Percentiles rank a stretch among this genome's conserved stretches.
Evolutionary conservation across 192 early-diverging fungal species (phyloP).

Genomic region (Dissophora globulifera): DNA sequence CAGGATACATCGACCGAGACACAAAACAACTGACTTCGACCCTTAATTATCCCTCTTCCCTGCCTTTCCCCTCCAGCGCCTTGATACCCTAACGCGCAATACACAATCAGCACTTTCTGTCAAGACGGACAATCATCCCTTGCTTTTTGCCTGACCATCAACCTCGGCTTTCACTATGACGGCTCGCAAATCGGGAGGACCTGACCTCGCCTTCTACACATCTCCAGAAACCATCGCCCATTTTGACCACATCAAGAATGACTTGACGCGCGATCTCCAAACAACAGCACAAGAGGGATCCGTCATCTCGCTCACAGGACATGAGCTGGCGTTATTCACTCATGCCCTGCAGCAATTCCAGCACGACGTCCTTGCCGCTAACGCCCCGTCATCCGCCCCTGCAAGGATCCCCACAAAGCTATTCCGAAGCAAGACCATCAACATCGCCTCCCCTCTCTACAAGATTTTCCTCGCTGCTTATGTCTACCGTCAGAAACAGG

Average conservation of each 20-base stretch:
- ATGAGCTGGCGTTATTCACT: constrained; percentile 56
- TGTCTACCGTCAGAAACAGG: constrained; percentile 49
- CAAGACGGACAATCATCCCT: background rate
- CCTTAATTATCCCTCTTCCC: background rate
- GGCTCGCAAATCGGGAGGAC: constrained; percentile 39
- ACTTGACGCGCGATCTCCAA: constrained; percentile 52
- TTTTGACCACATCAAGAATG: constrained; percentile 52
- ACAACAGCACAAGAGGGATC: constrained; percentile 9
- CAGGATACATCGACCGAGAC: background rate
- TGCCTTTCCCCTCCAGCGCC: too few relatives aligned
- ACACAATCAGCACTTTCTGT: too few relatives aligned
- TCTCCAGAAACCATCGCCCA: constrained; percentile 48
- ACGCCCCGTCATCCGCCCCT: constrained; percentile 9
- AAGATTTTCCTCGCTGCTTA: constrained; percentile 59
- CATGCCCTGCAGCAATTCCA: constrained; percentile 64
- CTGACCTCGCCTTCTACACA: constrained; percentile 49
- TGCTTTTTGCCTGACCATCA: background rate
- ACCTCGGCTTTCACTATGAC: constrained; percentile 19
- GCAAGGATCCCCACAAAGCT: constrained; percentile 60
- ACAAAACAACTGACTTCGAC: background rate
- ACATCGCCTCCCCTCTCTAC: constrained; percentile 47
- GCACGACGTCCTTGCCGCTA: constrained; percentile 58
- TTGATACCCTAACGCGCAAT: too few relatives aligned
- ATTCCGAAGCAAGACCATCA: constrained; percentile 50
- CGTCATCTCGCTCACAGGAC: constrained; percentile 31